phyloP scores from a whole-genome alignment of 768 basidiomycete genomes.

The Rhodotorula babjevae region DNA sequence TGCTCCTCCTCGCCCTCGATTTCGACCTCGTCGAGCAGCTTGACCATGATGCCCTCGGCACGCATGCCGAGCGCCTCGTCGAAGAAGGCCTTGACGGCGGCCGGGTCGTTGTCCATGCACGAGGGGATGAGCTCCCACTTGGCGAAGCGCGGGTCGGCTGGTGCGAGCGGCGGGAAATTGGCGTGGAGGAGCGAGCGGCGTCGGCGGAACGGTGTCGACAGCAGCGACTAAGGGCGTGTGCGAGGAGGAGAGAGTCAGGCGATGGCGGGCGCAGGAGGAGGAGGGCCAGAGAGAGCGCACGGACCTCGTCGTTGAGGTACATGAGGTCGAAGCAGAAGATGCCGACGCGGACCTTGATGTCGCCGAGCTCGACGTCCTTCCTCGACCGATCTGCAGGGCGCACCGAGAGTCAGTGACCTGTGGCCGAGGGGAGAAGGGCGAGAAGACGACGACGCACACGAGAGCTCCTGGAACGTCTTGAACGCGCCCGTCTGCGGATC shows the following conservation, averaged over 20 bases:
- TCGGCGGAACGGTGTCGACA: constrained; percentile 64
- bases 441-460: constrained; percentile 47
- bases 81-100: constrained; percentile 71
- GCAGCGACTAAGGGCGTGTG: constrained; percentile 55
- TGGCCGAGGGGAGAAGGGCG: too few relatives aligned
- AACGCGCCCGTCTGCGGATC: constrained; percentile 61
- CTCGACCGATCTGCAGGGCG: constrained; percentile 55
- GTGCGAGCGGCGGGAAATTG: constrained; percentile 57
- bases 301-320: constrained; percentile 72
- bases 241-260: background rate
- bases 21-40: constrained; percentile 64
- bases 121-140: constrained; percentile 55
- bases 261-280: too few relatives aligned
- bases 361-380: constrained; percentile 69
- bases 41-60: constrained; percentile 92
- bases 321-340: constrained; percentile 85
- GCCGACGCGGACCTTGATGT: constrained; percentile 74
- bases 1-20: constrained; percentile 47
- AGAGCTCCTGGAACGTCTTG: constrained; percentile 79
- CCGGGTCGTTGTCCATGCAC: constrained; percentile 58
- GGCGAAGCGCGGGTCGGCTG: constrained; percentile 54
- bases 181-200: constrained; percentile 63
- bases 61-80: constrained; percentile 60
- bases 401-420: background rate
- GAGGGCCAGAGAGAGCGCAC: constrained; percentile 54